Evolutionary conservation across 768 basidiomycete genomes (phyloP).

Genomic region (Strobilomyces confusus): DNA sequence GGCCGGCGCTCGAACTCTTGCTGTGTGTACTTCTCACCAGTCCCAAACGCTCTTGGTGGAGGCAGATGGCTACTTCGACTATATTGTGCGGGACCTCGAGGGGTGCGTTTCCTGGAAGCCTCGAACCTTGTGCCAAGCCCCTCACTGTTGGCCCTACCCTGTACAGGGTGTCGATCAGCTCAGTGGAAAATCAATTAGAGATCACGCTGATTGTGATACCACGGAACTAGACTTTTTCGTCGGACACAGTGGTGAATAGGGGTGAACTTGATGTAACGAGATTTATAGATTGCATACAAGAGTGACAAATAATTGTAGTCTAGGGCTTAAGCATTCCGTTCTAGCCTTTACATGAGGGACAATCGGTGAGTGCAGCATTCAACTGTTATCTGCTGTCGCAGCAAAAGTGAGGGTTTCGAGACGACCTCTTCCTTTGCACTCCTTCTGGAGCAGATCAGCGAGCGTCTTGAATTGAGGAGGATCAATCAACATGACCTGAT

Average conservation of each 20-base stretch:
- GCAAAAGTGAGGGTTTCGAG: constrained; percentile 80
- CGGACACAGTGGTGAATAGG: neutral
- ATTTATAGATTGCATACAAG: too few relatives aligned
- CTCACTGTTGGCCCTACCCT: neutral
- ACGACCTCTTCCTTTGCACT: constrained; percentile 83
- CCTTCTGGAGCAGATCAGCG: constrained; percentile 85
- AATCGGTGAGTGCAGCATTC: neutral
- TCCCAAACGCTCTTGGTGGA: constrained; percentile 47
- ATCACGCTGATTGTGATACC: constrained; percentile 12
- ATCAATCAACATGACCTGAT: constrained; percentile 86
- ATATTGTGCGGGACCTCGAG: constrained; percentile 64
- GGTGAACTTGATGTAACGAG: too few relatives aligned
- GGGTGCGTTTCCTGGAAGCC: constrained; percentile 39
- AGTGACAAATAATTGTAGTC: neutral
- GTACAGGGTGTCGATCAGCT: constrained; percentile 19
- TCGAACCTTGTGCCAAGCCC: neutral
- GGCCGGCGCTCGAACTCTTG: constrained; percentile 73
- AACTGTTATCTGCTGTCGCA: constrained; percentile 45
- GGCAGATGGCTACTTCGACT: constrained; percentile 44
- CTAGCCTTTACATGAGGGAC: neutral
- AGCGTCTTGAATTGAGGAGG: constrained; percentile 88
- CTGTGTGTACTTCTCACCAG: constrained; percentile 78
- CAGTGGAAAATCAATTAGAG: constrained; percentile 21
- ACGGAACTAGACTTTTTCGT: constrained; percentile 12
- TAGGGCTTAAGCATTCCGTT: neutral